phyloP scores from a whole-genome alignment of 768 basidiomycete genomes.

The Lentinula aciculospora region DNA sequence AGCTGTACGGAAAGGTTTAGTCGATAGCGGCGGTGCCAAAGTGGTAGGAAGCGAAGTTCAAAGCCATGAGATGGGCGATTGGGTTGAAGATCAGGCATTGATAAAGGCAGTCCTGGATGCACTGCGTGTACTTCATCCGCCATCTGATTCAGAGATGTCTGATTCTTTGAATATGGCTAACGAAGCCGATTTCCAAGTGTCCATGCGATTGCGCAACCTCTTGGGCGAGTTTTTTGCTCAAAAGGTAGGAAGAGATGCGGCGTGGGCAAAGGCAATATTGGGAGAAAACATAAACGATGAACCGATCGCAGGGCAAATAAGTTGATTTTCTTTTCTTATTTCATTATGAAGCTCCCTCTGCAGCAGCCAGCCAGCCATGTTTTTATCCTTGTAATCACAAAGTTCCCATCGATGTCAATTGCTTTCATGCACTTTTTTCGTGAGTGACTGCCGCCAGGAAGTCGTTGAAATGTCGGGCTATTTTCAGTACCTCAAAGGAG shows the following conservation, averaged over 20 bases:
- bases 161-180: constrained; percentile 47
- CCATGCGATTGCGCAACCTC: constrained; percentile 41
- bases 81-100: constrained; percentile 34
- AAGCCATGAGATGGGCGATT: constrained; percentile 16
- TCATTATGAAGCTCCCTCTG: no score
- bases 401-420: no score
- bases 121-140: constrained; percentile 50
- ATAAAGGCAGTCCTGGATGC: constrained; percentile 64
- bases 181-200: constrained; percentile 41
- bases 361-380: no score
- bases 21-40: constrained; percentile 76
- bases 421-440: no score
- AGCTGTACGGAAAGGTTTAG: constrained; percentile 74
- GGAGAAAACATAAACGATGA: constrained; percentile 15
- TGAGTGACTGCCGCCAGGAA: no score
- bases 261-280: constrained; percentile 61
- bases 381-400: no score
- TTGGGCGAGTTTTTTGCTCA: constrained; percentile 63
- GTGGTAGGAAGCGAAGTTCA: constrained; percentile 66
- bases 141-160: constrained; percentile 54
- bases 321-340: neutral
- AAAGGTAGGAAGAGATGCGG: constrained; percentile 48
- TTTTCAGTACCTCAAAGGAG: no score
- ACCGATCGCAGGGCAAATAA: neutral
- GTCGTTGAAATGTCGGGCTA: no score